Evolutionary conservation across 2,329 filamentous ascomycete species (phyloP).

Genomic region (Xylaria arbuscula): DNA sequence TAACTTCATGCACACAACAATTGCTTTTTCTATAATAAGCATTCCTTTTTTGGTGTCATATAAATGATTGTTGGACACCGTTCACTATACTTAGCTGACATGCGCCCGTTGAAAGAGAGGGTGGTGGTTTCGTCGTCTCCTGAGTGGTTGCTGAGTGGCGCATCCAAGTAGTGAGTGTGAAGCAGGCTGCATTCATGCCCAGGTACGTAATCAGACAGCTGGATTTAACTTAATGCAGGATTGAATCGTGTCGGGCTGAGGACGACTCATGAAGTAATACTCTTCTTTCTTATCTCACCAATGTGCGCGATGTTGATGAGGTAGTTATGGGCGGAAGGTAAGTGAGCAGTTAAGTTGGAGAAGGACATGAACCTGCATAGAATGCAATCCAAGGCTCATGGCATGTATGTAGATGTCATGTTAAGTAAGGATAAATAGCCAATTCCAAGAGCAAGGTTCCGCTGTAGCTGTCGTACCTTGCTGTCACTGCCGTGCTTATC

Average conservation of each 20-base stretch:
- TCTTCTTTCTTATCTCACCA: not conserved
- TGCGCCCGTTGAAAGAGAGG: not conserved
- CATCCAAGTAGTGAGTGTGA: not conserved
- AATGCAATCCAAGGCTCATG: not conserved
- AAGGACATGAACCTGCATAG: not conserved
- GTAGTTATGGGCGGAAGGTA: not conserved
- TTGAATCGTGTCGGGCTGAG: not conserved
- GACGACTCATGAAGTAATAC: not conserved
- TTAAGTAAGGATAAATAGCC: not conserved
- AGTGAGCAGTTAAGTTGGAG: not conserved
- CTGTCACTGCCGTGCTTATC: constrained; percentile 1
- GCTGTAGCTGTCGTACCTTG: not conserved
- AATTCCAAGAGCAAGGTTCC: not conserved
- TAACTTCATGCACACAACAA: not conserved
- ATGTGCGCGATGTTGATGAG: not conserved
- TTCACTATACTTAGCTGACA: not conserved
- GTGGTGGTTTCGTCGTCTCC: not conserved
- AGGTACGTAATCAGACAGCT: not conserved
- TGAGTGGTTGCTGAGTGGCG: not conserved
- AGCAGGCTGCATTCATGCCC: too few species aligned
- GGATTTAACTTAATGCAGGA: too few species aligned
- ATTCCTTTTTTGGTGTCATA: not conserved
- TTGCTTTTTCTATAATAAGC: constrained; percentile 9
- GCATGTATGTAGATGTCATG: not conserved
- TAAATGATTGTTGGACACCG: not conserved